These are phyloP conservation scores for Aspergillus terreus DNA, from an alignment of 2,329 filamentous ascomycete species.

Conservation along the genomic window DNA sequence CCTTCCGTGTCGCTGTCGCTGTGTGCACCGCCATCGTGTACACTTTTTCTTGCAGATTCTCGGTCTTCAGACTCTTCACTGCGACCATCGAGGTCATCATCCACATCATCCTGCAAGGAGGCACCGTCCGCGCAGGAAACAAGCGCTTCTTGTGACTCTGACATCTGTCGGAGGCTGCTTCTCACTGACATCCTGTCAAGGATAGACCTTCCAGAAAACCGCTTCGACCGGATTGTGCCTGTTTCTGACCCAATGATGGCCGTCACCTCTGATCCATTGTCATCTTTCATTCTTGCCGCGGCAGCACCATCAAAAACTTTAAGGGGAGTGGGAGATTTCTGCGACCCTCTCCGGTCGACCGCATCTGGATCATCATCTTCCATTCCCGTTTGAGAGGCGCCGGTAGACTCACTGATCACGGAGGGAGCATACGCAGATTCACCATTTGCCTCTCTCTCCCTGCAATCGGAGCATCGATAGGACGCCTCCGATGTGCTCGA, in stretches of 20 bases:
- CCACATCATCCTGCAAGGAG: constrained; percentile 23
- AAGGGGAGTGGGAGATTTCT: constrained; percentile 6
- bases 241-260: constrained; percentile 47
- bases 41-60: neutral
- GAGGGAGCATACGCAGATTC: constrained; percentile 11
- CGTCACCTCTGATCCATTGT: constrained; percentile 64
- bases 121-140: constrained; percentile 16
- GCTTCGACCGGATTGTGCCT: constrained; percentile 26
- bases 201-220: constrained; percentile 26
- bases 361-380: constrained; percentile 1
- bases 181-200: constrained; percentile 24
- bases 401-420: constrained; percentile 4
- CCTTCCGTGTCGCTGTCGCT: neutral
- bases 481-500: constrained; percentile 7
- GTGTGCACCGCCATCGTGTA: neutral
- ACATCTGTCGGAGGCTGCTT: constrained; percentile 12
- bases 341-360: neutral
- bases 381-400: constrained; percentile 1
- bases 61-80: constrained; percentile 9
- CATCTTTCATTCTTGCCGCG: constrained; percentile 38
- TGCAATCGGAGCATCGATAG: constrained; percentile 18
- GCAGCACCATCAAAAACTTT: constrained; percentile 17
- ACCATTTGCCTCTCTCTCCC: constrained; percentile 11
- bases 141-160: constrained; percentile 37
- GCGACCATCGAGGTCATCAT: constrained; percentile 16